These are phyloP conservation scores for Russula virescens DNA, from an alignment of 768 basidiomycete species.

Conservation along the genomic window DNA sequence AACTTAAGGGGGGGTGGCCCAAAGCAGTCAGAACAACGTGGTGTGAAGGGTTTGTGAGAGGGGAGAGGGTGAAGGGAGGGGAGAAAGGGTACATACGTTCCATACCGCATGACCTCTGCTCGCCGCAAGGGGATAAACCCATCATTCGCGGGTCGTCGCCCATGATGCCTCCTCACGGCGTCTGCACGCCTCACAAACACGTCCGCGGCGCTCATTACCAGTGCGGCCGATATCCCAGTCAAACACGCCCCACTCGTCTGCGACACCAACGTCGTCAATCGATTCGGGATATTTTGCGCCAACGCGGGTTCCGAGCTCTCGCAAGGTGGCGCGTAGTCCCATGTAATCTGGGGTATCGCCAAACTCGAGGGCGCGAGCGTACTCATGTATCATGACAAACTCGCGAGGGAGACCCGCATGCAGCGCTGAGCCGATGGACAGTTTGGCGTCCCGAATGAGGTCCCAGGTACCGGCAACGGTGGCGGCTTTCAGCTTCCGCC, in stretches of 20 bases:
- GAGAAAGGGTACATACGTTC: conserved; percentile 12
- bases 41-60: conserved; percentile 9
- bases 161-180: conserved; percentile 23
- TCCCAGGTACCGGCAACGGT: conserved; percentile 69
- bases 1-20: conserved; percentile 7
- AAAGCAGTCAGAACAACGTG: conserved; percentile 17
- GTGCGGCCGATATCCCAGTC: conserved; percentile 24
- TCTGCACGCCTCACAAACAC: conserved; percentile 24
- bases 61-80: neutral
- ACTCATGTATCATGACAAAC: conserved; percentile 72
- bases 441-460: conserved; percentile 66
- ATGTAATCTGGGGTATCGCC: conserved; percentile 88
- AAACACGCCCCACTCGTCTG: conserved; percentile 22
- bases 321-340: conserved; percentile 70
- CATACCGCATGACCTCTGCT: conserved; percentile 15
- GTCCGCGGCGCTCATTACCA: conserved; percentile 12
- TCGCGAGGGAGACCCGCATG: conserved; percentile 77
- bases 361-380: conserved; percentile 77
- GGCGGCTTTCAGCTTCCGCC: conserved; percentile 65
- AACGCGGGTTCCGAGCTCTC: conserved; percentile 34
- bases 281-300: conserved; percentile 21
- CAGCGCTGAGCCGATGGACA: conserved; percentile 50
- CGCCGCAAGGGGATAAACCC: neutral
- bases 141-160: conserved; percentile 20
- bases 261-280: conserved; percentile 11